Evolutionary conservation across 1,284 basidiomycete species (phyloP).

Genomic region (Exsudoporus floridanus): DNA sequence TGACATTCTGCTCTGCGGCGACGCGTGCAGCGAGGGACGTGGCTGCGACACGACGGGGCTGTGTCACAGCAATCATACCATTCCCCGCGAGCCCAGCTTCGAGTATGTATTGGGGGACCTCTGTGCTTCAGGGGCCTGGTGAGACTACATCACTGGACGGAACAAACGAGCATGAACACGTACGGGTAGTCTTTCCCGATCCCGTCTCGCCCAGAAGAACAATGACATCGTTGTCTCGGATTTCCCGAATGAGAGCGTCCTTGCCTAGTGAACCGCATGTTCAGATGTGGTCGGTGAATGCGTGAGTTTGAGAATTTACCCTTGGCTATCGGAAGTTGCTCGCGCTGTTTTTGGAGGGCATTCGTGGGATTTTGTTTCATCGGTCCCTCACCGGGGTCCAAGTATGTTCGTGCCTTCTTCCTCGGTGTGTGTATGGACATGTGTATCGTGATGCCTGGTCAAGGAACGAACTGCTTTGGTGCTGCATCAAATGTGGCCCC

Average conservation of each 20-base stretch:
- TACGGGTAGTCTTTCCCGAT: conserved; percentile 96
- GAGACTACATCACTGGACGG: conserved; percentile 11
- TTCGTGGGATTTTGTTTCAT: conserved; percentile 10
- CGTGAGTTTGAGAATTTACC: conserved; percentile 42
- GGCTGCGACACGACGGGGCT: conserved; percentile 92
- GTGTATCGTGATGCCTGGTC: not conserved
- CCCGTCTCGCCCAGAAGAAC: conserved; percentile 96
- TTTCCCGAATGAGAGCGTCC: conserved; percentile 71
- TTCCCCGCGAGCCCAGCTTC: conserved; percentile 62
- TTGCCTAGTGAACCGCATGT: conserved; percentile 49
- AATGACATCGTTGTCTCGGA: conserved; percentile 81
- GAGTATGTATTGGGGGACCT: conserved; percentile 89
- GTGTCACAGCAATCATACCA: conserved; percentile 84
- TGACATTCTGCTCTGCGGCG: conserved; percentile 75
- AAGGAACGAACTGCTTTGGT: conserved; percentile 1
- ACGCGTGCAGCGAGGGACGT: conserved; percentile 91
- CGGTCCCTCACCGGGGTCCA: conserved; percentile 19
- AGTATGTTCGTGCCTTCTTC: conserved; percentile 27
- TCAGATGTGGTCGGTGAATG: conserved; percentile 1
- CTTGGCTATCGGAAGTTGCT: conserved; percentile 75
- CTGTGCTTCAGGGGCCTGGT: conserved; percentile 44
- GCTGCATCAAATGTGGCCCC: conserved; percentile 1
- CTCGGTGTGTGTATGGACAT: conserved; percentile 27
- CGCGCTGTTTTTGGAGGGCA: conserved; percentile 59
- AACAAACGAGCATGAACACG: conserved; percentile 27